Conservation (phyloP, 306 rosid species). For the Acacia melanoxylon region DNA sequence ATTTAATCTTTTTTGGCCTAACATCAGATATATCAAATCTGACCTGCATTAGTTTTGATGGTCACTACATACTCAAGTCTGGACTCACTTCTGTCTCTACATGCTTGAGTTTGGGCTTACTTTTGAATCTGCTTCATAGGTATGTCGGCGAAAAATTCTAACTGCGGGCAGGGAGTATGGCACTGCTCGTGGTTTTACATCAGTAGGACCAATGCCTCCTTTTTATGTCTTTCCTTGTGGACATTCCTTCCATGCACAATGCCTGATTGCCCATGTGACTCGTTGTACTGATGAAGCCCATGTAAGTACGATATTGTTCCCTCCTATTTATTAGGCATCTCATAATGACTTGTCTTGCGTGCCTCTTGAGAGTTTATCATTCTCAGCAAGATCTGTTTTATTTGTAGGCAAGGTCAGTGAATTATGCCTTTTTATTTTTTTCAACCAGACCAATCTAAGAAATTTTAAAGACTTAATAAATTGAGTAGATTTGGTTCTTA, state of each 20-base stretch:
- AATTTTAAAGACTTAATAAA: slow-evolving; percentile 16
- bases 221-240: slow-evolving; percentile 97
- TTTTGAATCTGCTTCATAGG: slow-evolving; percentile 52
- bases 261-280: slow-evolving; percentile 91
- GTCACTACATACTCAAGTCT: slow-evolving; percentile 17
- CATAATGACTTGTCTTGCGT: slow-evolving; percentile 12
- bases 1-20: slow-evolving; percentile 1
- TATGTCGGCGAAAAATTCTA: slow-evolving; percentile 76
- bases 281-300: slow-evolving; percentile 76
- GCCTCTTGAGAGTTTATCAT: slow-evolving; percentile 20
- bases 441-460: slow-evolving; percentile 9
- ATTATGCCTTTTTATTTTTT: background rate
- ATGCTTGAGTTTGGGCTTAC: slow-evolving; percentile 29
- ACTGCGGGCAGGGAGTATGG: slow-evolving; percentile 72
- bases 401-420: slow-evolving; percentile 3
- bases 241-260: slow-evolving; percentile 87
- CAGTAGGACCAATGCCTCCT: slow-evolving; percentile 91
- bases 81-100: slow-evolving; percentile 30
- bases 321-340: slow-evolving; percentile 3
- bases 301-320: slow-evolving; percentile 44
- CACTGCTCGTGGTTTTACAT: slow-evolving; percentile 65
- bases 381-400: slow-evolving; percentile 9
- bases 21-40: slow-evolving; percentile 1
- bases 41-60: slow-evolving; percentile 17
- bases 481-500: background rate